Conservation (phyloP, 2,329 filamentous ascomycete species). For the Herpotrichia juniperi region DNA sequence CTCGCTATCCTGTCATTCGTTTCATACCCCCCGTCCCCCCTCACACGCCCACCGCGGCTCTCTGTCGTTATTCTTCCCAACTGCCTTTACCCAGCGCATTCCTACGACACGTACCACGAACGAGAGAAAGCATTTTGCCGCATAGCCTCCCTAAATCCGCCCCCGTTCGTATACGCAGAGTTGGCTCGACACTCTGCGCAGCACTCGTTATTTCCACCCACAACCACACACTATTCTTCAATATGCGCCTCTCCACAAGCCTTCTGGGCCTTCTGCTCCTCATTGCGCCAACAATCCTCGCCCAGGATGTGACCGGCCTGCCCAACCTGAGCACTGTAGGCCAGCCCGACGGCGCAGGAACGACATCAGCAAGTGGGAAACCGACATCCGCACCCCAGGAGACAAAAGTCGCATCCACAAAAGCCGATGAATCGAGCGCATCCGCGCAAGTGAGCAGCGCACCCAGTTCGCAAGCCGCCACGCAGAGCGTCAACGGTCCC, state of each 20-base stretch:
- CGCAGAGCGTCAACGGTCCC: conserved; percentile 17
- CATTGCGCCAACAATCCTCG: conserved; percentile 36
- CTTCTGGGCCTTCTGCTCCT: conserved; percentile 38
- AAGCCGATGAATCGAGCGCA: conserved; percentile 24
- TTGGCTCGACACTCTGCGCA: conserved; percentile 11
- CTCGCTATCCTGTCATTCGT: conserved; percentile 40
- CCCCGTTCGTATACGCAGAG: conserved; percentile 7
- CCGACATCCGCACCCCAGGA: background rate
- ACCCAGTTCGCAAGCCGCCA: conserved; percentile 10
- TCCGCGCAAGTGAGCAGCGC: conserved; percentile 23
- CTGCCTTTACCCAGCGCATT: conserved; percentile 17
- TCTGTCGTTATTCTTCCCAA: conserved; percentile 15
- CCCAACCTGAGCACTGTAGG: conserved; percentile 34
- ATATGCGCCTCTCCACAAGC: conserved; percentile 39
- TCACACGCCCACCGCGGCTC: conserved; percentile 13
- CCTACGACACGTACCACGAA: conserved; percentile 27
- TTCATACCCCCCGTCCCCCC: conserved; percentile 27
- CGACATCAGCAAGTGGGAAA: background rate
- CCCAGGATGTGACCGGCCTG: conserved; percentile 33
- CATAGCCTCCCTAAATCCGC: conserved; percentile 28
- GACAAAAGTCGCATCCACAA: conserved; percentile 23
- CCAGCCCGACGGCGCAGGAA: conserved; percentile 23
- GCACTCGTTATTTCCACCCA: conserved; percentile 7
- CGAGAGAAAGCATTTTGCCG: conserved; percentile 23
- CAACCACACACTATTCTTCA: conserved; percentile 17